A percentile compares a stretch with the other conserved stretches of the same genome.
Conservation (phyloP, 306 rosid species). For the Luffa aegyptiaca region DNA sequence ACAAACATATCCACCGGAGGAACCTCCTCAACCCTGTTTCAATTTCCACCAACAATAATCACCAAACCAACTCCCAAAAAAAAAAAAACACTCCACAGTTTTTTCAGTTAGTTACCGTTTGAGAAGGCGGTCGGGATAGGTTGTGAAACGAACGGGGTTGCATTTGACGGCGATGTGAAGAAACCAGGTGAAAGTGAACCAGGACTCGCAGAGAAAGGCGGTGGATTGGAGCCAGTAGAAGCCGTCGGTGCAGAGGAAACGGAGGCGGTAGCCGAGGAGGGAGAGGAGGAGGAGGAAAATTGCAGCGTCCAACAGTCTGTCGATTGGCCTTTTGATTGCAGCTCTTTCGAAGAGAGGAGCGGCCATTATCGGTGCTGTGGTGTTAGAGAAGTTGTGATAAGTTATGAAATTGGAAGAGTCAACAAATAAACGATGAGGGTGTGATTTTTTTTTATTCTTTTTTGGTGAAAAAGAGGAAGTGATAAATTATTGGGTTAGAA, state of each 20-base stretch:
- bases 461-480: too few species aligned
- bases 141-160: slow-evolving; percentile 31
- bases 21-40: slow-evolving; percentile 32
- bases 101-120: slow-evolving; percentile 14
- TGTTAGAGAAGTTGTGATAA: neutral
- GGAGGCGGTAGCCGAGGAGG: slow-evolving; percentile 35
- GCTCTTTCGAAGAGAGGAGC: slow-evolving; percentile 28
- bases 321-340: neutral
- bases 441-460: too few species aligned
- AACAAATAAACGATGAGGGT: too few species aligned
- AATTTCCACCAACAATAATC: neutral
- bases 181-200: slow-evolving; percentile 38
- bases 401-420: too few species aligned
- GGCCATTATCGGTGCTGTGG: neutral
- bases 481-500: too few species aligned
- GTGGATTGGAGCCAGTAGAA: slow-evolving; percentile 19
- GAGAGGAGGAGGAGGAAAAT: slow-evolving; percentile 30
- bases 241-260: slow-evolving; percentile 10
- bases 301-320: slow-evolving; percentile 16
- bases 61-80: too few species aligned
- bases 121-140: slow-evolving; percentile 33
- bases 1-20: slow-evolving; percentile 65
- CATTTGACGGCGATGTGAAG: slow-evolving; percentile 25
- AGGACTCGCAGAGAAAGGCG: slow-evolving; percentile 53
- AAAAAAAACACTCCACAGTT: too few species aligned